Percentiles rank a stretch among this genome's conserved stretches.
Evolutionary conservation across 2,329 filamentous ascomycete species (phyloP).

Genomic region (Aspergillus neoniger): DNA sequence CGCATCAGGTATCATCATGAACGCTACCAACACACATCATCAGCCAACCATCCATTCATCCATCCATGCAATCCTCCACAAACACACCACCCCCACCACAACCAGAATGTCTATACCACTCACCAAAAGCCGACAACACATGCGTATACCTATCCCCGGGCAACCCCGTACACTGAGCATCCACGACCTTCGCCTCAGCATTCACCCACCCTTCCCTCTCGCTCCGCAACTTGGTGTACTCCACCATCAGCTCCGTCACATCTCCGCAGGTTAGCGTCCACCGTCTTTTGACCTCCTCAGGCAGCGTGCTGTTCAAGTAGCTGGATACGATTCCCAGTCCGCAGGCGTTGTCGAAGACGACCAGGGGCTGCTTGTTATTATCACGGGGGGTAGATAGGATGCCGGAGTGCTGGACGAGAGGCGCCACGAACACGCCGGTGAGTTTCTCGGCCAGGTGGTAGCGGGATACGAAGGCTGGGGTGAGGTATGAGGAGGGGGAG

Average conservation of each 20-base stretch:
- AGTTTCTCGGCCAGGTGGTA: constrained; percentile 35
- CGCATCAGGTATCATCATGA: constrained; percentile 51
- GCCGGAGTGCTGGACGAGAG: constrained; percentile 33
- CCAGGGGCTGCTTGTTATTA: constrained; percentile 18
- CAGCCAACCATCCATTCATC: too few species aligned
- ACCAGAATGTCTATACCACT: not conserved
- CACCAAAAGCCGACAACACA: constrained; percentile 50
- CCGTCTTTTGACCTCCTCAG: constrained; percentile 39
- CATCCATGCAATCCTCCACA: too few species aligned
- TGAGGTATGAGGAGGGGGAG: not conserved
- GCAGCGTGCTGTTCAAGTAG: constrained; percentile 46
- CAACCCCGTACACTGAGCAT: constrained; percentile 52
- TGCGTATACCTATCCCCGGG: constrained; percentile 46
- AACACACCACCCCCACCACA: too few species aligned
- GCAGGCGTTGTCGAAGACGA: constrained; percentile 57
- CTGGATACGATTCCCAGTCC: constrained; percentile 55
- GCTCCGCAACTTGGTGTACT: constrained; percentile 43
- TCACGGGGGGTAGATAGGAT: constrained; percentile 22
- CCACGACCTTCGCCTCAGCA: constrained; percentile 45
- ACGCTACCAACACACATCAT: constrained; percentile 19
- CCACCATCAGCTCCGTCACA: constrained; percentile 47
- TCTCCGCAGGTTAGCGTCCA: constrained; percentile 57
- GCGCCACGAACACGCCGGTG: constrained; percentile 32
- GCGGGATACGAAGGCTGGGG: constrained; percentile 21
- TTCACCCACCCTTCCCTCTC: constrained; percentile 51